phyloP scores from a whole-genome alignment of 2,329 filamentous ascomycete species.

The Verticillium isaacii region DNA sequence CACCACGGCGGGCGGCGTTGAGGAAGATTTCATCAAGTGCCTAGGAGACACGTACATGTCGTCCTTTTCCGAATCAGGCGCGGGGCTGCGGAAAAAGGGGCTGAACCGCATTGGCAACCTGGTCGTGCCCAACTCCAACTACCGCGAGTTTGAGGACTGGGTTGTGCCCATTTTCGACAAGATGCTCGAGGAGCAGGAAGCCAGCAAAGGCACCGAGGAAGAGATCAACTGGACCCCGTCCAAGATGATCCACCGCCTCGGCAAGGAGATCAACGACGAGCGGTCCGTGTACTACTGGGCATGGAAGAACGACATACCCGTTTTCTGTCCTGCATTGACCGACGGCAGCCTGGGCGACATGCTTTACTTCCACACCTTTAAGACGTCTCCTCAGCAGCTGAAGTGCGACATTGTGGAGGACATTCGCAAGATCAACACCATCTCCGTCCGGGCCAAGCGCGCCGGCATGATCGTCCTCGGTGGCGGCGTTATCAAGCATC shows the following conservation, averaged over 20 bases:
- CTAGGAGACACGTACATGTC: conserved; percentile 91
- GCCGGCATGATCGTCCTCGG: conserved; percentile 95
- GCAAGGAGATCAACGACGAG: conserved; percentile 91
- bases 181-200: conserved; percentile 92
- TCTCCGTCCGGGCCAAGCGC: conserved; percentile 80
- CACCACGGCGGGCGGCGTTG: conserved; percentile 89
- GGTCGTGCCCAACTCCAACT: conserved; percentile 93
- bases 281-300: conserved; percentile 95
- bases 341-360: conserved; percentile 96
- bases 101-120: conserved; percentile 96
- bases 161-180: conserved; percentile 88
- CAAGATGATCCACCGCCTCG: conserved; percentile 83
- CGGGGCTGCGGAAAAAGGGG: conserved; percentile 74
- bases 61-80: conserved; percentile 73
- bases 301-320: conserved; percentile 91
- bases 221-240: conserved; percentile 89
- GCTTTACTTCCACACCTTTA: conserved; percentile 98
- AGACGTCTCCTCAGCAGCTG: conserved; percentile 74
- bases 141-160: conserved; percentile 98
- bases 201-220: conserved; percentile 58
- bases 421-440: conserved; percentile 86
- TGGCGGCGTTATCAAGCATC: conserved; percentile 94
- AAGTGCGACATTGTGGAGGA: conserved; percentile 91
- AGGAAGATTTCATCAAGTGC: conserved; percentile 98
- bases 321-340: conserved; percentile 94